Evolutionary conservation across 441 rosid genomes (phyloP), one percentile per base, ranked within the genome.

Genomic region (Pelargonium myrrhifolium): DNA sequence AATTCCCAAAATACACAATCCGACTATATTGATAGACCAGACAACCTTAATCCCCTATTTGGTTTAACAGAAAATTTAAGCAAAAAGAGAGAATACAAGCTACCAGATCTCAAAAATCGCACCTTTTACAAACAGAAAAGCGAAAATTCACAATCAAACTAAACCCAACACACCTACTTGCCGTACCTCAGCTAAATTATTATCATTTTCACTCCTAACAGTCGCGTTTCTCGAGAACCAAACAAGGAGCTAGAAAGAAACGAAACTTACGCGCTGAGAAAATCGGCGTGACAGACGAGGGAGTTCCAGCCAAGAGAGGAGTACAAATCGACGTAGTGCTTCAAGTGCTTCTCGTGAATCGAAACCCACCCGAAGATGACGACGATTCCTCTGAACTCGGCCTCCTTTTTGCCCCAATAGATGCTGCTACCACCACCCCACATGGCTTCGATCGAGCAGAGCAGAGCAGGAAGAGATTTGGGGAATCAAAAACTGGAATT

Each of bases 271-370:
- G 56, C 56, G 56, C 21, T 51, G 56, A 51, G 18, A n/a, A 51
- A 51, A 51, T 51, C 56, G 56, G 56, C 56, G 15, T 51, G 56
- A 7, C 56, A 51, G 56, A 51, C 56, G 56, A 51, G 56, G 18
- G 20, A 51, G 18, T 51, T 51, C 56, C 56, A 51, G 20, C 56
- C 56, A 6, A 51, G 56, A 51, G 56, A 51, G 17, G 56, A 51
- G 56, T 51, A 51, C 56, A 51, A 51, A 51, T 51, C 56, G 8
- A 51, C 18, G 18, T 51, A 51, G 56, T 51, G 56, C 56, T 15
- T 51, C 56, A 51, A 51, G 56, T 51, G 56, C 17, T n/a, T 18
- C 56, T 51, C 56, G 6, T 18, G 56, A n/a, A 51, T 15, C 18
- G 56, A n/a, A 1, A 51, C 56, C 56, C 56, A 51, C 18, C 20